Evolutionary conservation across 257 asterid genomes (phyloP).

Genomic region (Solanum sparsipilum): DNA sequence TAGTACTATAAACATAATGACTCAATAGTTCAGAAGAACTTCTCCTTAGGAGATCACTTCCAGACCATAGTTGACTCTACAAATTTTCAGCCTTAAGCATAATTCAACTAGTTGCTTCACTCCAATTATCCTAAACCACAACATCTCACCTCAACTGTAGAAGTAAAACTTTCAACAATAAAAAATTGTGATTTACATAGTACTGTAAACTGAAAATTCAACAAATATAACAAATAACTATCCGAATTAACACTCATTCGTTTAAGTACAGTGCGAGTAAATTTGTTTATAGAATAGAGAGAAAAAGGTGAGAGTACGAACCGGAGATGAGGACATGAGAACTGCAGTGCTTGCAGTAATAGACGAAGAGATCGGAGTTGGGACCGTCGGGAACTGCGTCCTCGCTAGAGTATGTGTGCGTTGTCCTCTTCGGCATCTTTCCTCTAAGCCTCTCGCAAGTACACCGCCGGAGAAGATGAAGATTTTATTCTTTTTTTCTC

Average conservation of each 20-base stretch:
- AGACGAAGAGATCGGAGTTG: slow-evolving; percentile 88
- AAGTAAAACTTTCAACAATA: not conserved
- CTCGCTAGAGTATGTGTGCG: slow-evolving; percentile 96
- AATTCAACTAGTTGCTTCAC: not conserved
- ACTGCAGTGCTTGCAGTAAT: slow-evolving; percentile 93
- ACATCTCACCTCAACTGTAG: not conserved
- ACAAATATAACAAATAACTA: not conserved
- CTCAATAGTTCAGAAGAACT: not conserved
- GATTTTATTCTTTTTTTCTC: not conserved
- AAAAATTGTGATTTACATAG: not conserved
- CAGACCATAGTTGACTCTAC: not conserved
- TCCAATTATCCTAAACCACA: not conserved
- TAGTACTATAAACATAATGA: not conserved
- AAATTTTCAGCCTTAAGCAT: not conserved
- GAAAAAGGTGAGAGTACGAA: slow-evolving; percentile 3
- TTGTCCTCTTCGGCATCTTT: slow-evolving; percentile 90
- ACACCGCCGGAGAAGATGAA: not conserved
- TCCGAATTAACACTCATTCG: not conserved
- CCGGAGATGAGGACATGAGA: slow-evolving; percentile 97
- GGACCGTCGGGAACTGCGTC: slow-evolving; percentile 88
- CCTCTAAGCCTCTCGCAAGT: not conserved
- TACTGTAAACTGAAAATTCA: not conserved
- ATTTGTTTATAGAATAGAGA: not conserved
- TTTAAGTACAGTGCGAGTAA: not conserved
- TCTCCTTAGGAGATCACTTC: not conserved